These are phyloP conservation scores for Calocera cornea DNA, from an alignment of 768 basidiomycete genomes.

Conservation along the genomic window DNA sequence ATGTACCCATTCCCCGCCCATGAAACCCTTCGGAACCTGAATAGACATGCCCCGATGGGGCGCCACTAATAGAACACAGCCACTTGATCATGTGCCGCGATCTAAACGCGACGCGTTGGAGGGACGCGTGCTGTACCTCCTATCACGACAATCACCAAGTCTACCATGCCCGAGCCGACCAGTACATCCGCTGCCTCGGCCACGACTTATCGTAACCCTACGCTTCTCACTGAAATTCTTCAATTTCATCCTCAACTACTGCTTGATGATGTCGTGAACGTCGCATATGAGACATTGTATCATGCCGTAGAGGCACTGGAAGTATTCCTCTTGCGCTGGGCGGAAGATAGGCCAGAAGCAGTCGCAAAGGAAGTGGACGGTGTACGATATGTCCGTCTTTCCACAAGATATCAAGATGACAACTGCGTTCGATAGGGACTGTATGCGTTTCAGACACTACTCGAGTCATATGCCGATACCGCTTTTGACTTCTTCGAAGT, in stretches of 20 bases:
- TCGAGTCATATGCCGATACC: slow-evolving; percentile 77
- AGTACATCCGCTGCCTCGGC: not conserved
- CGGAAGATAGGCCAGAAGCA: slow-evolving; percentile 36
- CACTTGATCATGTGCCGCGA: not conserved
- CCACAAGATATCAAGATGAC: slow-evolving; percentile 33
- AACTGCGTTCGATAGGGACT: slow-evolving; percentile 57
- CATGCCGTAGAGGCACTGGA: slow-evolving; percentile 71
- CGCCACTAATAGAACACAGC: too few species aligned
- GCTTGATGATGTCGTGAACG: slow-evolving; percentile 76
- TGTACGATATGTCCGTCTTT: slow-evolving; percentile 20
- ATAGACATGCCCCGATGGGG: too few species aligned
- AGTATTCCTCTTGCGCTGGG: slow-evolving; percentile 60
- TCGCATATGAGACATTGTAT: slow-evolving; percentile 63
- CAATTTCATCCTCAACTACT: slow-evolving; percentile 75
- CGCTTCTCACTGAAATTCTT: slow-evolving; percentile 42
- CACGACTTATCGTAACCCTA: not conserved
- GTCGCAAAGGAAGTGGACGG: slow-evolving; percentile 28
- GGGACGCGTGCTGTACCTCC: not conserved
- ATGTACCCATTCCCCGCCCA: too few species aligned
- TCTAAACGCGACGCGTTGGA: not conserved
- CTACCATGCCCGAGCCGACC: not conserved
- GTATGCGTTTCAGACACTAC: slow-evolving; percentile 73
- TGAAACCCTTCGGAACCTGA: too few species aligned
- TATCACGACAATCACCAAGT: not conserved
- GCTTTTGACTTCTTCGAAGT: slow-evolving; percentile 88